A percentile compares a stretch with the other conserved stretches of the same genome.
Evolutionary conservation across 768 basidiomycete species (phyloP).

Genomic region (Botryobasidium botryosum): DNA sequence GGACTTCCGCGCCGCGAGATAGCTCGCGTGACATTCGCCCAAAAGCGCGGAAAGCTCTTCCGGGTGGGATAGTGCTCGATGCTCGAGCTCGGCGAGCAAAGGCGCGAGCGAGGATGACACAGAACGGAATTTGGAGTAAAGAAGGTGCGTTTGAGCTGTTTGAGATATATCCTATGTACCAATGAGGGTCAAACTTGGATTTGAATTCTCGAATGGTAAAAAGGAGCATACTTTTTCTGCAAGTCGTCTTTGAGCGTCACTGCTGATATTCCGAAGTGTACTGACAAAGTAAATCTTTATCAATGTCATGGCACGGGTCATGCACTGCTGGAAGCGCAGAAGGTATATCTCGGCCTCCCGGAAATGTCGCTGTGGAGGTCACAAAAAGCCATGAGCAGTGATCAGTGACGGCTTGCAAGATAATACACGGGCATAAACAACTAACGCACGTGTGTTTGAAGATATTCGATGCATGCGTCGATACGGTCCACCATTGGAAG

Average conservation of each 20-base stretch:
- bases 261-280: constrained; percentile 57
- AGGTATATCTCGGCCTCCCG: constrained; percentile 86
- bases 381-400: not conserved
- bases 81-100: constrained; percentile 71
- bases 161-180: constrained; percentile 49
- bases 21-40: constrained; percentile 74
- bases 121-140: constrained; percentile 76
- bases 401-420: not conserved
- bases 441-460: constrained; percentile 62
- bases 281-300: constrained; percentile 95
- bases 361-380: constrained; percentile 53
- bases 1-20: constrained; percentile 53
- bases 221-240: constrained; percentile 43
- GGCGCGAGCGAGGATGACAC: constrained; percentile 58
- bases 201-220: no score
- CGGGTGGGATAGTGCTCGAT: constrained; percentile 54
- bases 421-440: not conserved
- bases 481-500: constrained; percentile 92
- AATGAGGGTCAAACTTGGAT: no score
- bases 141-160: constrained; percentile 65
- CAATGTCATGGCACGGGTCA: constrained; percentile 94
- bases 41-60: constrained; percentile 72
- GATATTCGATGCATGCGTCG: constrained; percentile 84
- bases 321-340: constrained; percentile 95
- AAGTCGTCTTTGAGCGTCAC: constrained; percentile 60